Percentiles rank a stretch among this genome's conserved stretches.
Conservation (phyloP, 805 yeast species). For the Candida anglica region DNA sequence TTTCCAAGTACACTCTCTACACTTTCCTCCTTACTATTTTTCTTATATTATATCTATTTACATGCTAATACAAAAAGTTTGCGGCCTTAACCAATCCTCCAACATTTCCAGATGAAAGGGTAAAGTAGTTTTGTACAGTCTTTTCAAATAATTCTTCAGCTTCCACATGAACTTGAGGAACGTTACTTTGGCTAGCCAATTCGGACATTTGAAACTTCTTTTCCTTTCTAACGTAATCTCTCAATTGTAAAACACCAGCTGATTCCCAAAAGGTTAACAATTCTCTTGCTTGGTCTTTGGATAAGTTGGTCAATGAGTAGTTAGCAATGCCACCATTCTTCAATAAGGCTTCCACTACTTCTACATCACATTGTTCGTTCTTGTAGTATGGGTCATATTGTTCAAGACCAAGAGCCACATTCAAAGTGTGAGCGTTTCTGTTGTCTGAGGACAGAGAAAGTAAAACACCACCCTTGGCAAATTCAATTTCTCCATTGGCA, state of each 20-base stretch:
- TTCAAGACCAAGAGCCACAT: constrained; percentile 53
- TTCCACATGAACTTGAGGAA: no score
- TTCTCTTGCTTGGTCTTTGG: constrained; percentile 25
- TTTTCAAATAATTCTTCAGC: constrained; percentile 24
- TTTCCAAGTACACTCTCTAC: no score
- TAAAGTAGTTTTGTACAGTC: constrained; percentile 24
- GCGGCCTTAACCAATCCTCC: constrained; percentile 29
- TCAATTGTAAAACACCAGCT: constrained; percentile 28
- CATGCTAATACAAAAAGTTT: constrained; percentile 19
- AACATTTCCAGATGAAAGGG: constrained; percentile 39
- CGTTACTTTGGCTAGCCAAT: no score
- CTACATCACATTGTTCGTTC: constrained; percentile 47
- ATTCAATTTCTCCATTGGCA: constrained; percentile 48
- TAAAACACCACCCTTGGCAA: constrained; percentile 61
- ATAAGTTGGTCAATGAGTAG: constrained; percentile 21
- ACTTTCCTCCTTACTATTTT: no score
- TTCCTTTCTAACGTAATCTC: constrained; percentile 29
- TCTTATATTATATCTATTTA: constrained; percentile 4
- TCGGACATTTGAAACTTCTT: constrained; percentile 6
- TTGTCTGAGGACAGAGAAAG: constrained; percentile 59
- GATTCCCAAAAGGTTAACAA: constrained; percentile 29
- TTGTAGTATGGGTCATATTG: constrained; percentile 56
- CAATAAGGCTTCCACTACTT: constrained; percentile 47
- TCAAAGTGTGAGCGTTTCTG: constrained; percentile 50
- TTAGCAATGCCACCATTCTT: constrained; percentile 28